phyloP scores from a whole-genome alignment of 495 filamentous ascomycete species.

The Cryomyces minteri region DNA sequence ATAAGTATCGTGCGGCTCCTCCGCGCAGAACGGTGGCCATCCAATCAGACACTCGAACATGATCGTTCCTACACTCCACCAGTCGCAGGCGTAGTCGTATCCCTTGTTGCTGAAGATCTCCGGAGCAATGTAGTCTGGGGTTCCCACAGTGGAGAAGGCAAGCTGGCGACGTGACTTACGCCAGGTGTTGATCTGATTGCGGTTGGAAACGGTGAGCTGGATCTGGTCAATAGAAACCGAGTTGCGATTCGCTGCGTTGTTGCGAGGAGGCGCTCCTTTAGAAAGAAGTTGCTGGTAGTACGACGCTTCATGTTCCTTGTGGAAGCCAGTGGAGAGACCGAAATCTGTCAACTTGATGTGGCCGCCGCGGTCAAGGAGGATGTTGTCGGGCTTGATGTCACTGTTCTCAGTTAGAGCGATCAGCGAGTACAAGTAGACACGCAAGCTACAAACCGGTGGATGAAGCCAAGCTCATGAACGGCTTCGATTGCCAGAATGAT shows the following conservation, averaged over 20 bases:
- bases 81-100: slow-evolving; percentile 93
- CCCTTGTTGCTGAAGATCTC: slow-evolving; percentile 96
- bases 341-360: slow-evolving; percentile 99
- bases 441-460: slow-evolving; percentile 45
- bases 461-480: slow-evolving; percentile 93
- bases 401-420: slow-evolving; percentile 23
- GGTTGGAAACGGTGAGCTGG: slow-evolving; percentile 93
- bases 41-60: slow-evolving; percentile 99
- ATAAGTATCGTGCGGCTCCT: slow-evolving; percentile 94
- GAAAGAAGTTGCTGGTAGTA: slow-evolving; percentile 94
- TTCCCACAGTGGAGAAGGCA: slow-evolving; percentile 96
- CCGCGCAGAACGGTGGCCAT: slow-evolving; percentile 98
- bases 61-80: slow-evolving; percentile 97
- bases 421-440: not conserved
- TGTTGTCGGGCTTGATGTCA: slow-evolving; percentile 99
- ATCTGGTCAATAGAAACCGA: slow-evolving; percentile 95
- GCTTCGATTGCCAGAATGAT: slow-evolving; percentile 95
- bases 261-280: slow-evolving; percentile 39
- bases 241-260: slow-evolving; percentile 55
- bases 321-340: slow-evolving; percentile 92
- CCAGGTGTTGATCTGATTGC: slow-evolving; percentile 95
- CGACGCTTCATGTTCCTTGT: slow-evolving; percentile 91
- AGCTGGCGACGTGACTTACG: slow-evolving; percentile 84
- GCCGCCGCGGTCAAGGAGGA: slow-evolving; percentile 82
- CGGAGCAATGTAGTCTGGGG: slow-evolving; percentile 95